Base-by-base conservation (phyloP, 345 rosid genomes). In the Garcia nutans region DNA sequence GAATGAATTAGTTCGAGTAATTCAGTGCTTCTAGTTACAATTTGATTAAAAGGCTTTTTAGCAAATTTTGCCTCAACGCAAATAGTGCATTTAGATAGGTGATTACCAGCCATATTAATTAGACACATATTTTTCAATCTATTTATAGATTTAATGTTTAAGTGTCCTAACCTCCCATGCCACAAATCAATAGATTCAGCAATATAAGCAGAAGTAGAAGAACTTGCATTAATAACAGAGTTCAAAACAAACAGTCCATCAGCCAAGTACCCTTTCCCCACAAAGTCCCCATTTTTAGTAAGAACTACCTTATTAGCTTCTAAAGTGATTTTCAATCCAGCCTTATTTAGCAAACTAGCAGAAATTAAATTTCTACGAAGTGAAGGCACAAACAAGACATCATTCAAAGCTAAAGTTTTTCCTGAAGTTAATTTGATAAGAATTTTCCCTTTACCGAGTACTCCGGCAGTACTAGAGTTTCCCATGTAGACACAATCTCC, bases 201-300 rank as follows among this genome's bases (percentile, higher is more conserved):
- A 19, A 56, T 56, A 56, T 56, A 56, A 56, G 22, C 59, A 56
- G 8, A 16, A 56, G 20, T 17, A 56, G 59, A 56, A 56, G 22
- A 15, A 56, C 22, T 56, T 13, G 20, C 59, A 56, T 56, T 56
- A 56, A 3, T 5, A 56, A 2, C 59, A 58, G 63, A n/a, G 63
- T 58, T 58, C 63, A 58, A n/a, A 2, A 58, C 26, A 58, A n/a
- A 58, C 26, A 58, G 2, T 5, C 63, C 63, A 58, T 58, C 28
- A 58, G 26, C 63, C n/a, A 58, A 23, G 28, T 58, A 58, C 24
- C 63, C 63, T 58, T 58, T 58, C 63, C 63, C 63, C 28, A 58
- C 28, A 58, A 58, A 58, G 1, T 7, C 23, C 24, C 26, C 63
- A 58, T 58, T 58, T n/a, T 2, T 58, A n/a, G 63, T 58, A 8